Percentiles rank a stretch among this genome's conserved stretches.
phyloP scores from a whole-genome alignment of 805 yeast genomes.

The Brettanomyces naardenensis region DNA sequence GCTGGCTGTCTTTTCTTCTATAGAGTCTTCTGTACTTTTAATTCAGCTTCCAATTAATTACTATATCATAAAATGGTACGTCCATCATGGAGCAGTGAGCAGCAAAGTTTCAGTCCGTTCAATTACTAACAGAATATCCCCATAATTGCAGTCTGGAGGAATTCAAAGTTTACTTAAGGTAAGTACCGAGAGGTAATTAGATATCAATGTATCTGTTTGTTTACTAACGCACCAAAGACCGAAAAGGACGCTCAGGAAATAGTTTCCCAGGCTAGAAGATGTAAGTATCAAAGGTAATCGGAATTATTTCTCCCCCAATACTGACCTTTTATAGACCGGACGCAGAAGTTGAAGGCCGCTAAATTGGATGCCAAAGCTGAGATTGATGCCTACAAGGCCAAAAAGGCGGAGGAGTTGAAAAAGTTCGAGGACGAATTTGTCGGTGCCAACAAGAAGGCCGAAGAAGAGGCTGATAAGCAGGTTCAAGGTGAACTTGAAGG shows the following conservation, averaged over 20 bases:
- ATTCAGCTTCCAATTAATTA: too few species aligned
- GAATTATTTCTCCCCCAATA: constrained; percentile 1
- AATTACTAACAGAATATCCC: constrained; percentile 15
- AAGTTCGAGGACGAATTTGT: constrained; percentile 64
- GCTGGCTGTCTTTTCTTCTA: too few species aligned
- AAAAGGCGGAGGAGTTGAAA: constrained; percentile 77
- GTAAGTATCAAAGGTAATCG: constrained; percentile 31
- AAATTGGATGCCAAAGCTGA: constrained; percentile 88
- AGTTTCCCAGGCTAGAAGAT: constrained; percentile 87
- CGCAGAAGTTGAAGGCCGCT: constrained; percentile 86
- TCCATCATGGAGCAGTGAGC: too few species aligned
- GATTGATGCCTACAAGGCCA: constrained; percentile 74
- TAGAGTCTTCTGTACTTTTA: too few species aligned
- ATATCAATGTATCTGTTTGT: neutral
- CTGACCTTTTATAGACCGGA: constrained; percentile 45
- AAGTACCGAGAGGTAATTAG: constrained; percentile 17
- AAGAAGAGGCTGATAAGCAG: constrained; percentile 66
- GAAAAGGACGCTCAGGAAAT: constrained; percentile 97
- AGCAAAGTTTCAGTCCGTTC: neutral
- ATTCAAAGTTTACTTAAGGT: constrained; percentile 63
- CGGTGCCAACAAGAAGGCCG: constrained; percentile 69
- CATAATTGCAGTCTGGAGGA: constrained; percentile 31
- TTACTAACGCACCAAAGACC: constrained; percentile 38
- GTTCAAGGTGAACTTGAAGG: constrained; percentile 61
- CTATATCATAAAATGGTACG: too few species aligned